Conservation (phyloP, 1,284 basidiomycete species). For the Ganoderma resinaceum region DNA sequence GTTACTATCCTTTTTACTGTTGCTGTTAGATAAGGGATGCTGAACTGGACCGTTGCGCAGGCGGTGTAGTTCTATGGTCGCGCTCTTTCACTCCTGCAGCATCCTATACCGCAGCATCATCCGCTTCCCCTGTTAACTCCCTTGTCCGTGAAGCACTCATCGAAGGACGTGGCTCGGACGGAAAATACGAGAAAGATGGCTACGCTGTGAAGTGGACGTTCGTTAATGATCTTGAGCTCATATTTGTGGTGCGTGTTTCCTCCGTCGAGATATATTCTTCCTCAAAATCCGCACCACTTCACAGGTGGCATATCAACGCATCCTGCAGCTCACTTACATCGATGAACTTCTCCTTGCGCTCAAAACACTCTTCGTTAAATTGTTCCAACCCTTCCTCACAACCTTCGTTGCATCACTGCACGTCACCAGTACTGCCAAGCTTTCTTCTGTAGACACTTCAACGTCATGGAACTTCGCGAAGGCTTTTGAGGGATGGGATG, state of each 20-base stretch:
- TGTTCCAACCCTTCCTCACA: slow-evolving; percentile 84
- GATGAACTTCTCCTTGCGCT: slow-evolving; percentile 85
- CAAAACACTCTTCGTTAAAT: slow-evolving; percentile 85
- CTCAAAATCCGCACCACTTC: neutral
- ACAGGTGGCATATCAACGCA: slow-evolving; percentile 95
- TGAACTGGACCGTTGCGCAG: slow-evolving; percentile 47
- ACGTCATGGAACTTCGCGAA: slow-evolving; percentile 72
- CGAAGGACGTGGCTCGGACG: slow-evolving; percentile 79
- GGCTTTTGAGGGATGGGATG: slow-evolving; percentile 85
- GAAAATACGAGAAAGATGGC: slow-evolving; percentile 90
- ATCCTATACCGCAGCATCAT: slow-evolving; percentile 72
- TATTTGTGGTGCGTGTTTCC: slow-evolving; percentile 81
- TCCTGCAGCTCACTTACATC: slow-evolving; percentile 94
- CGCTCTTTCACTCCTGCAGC: slow-evolving; percentile 91
- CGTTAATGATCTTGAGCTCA: slow-evolving; percentile 91
- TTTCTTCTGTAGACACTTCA: slow-evolving; percentile 43
- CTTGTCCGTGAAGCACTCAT: slow-evolving; percentile 91
- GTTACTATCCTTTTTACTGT: neutral
- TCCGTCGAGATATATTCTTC: neutral
- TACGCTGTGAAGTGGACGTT: slow-evolving; percentile 94
- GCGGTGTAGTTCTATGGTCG: slow-evolving; percentile 93
- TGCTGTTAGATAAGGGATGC: neutral
- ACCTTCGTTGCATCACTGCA: slow-evolving; percentile 85
- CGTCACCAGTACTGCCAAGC: slow-evolving; percentile 56
- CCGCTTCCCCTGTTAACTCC: slow-evolving; percentile 88